Base-by-base conservation (phyloP, 2,329 filamentous ascomycete species). In the Epichloe festucae region DNA sequence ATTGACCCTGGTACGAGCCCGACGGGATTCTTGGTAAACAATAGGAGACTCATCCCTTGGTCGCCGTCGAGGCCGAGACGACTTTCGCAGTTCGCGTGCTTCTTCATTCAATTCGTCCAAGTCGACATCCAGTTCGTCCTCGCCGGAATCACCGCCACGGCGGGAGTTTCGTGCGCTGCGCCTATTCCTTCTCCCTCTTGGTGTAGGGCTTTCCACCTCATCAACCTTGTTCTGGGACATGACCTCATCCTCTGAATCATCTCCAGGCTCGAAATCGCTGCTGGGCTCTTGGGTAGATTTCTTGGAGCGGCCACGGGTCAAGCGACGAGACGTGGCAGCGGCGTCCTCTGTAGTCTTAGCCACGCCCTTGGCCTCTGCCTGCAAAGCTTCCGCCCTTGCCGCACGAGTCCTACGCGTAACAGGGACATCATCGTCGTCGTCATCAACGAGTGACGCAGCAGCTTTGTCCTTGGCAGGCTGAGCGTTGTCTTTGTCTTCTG, bases 61-160 rank as follows among this genome's bases (percentile, higher is more conserved):
- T 57, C 77, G 67, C 51, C 77, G 73, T 27, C 77, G 73, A 15
- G 74, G 69, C 38, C 72, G 71, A 6, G 78, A 79, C 52, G 73
- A 74, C 57, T 77, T 69, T 47, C 74, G 71, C 45, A 85, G 70
- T 53, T 85, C 81, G 55, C 80, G 73, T 14, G 82, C 73, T 62
- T 86, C 82, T 64, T 84, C 80, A 5, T 78, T 79, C 49, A 85
- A 66, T 60, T 86, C 82, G 53, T 84, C 77, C 48, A 76, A 67
- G 57, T 85, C 80, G 17, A 84, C 71, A 42, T 76, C 74, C 54
- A 71, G 73, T 59, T 74, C 82, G 56, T 74, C 82, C 57, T 73
- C 81, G 56, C 65, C 76, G 1, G 79, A 82, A 42, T 75, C 77
- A 11, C 65, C 67, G 12, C 68, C 69, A 36, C 71, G 72, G 41